Base-by-base conservation (phyloP, 306 rosid genomes). In the Sindora glabra region DNA sequence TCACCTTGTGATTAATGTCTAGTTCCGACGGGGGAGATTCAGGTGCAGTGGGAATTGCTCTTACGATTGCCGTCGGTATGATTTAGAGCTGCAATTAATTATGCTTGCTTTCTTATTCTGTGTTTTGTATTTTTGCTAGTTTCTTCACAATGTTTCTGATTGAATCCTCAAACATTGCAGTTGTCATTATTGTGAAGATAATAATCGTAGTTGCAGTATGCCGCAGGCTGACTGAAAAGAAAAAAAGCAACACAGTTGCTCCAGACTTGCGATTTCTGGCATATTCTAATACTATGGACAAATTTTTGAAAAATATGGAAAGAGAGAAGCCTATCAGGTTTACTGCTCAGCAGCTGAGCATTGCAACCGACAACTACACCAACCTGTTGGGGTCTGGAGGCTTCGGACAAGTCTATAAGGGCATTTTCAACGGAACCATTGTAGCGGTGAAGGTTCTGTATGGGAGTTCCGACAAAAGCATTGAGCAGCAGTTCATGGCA, bases 401-500 rank as follows among this genome's bases (percentile, higher is more conserved):
- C 1, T 76, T 76, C 10, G 77, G 77, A 40, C 10, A 22, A 12
- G 71, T 76, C 25, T 77, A 65, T 42, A 49, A 67, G 29, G 71
- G 71, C 2, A 5, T 9, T 17, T 49, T 67, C 9, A 57, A 67
- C 25, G 81, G 71, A 46, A 45, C 53, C 7, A 16, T 41, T 0
- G 73, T 67, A 0, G 81, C 77, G 0, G 74, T 71, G 16, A 71
- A 77, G 53, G 74, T 77, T 34, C 42, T 70, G 13, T 30, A 54
- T 22, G 67, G 61, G 5, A 37, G 11, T 56, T 46, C 65, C 1
- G 29, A 59, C 30, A 46, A 36, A 37, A 55, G 63, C 46, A 57
- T 72, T 0, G 76, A 70, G 32, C 59, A 65, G 23, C 73, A 77
- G 38, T 77, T 77, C 52, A 77, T 61, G 77, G 77, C 71, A 14